These are phyloP conservation scores for Sclerotinia nivalis DNA, from an alignment of 2,329 filamentous ascomycete genomes.

Conservation along the genomic window DNA sequence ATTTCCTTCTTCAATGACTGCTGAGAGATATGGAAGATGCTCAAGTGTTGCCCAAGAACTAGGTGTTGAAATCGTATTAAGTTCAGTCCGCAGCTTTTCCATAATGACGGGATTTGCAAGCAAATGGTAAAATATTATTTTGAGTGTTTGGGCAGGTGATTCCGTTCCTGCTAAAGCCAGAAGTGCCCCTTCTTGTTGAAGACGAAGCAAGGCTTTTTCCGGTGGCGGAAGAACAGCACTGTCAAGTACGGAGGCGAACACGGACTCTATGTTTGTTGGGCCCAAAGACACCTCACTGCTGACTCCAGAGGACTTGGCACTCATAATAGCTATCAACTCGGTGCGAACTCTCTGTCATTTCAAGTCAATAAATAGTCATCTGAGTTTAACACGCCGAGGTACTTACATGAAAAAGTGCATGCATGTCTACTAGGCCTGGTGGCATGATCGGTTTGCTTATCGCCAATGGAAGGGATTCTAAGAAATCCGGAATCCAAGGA, in stretches of 20 bases:
- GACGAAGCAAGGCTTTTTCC: constrained; percentile 41
- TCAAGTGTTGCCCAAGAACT: constrained; percentile 29
- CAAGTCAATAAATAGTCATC: neutral
- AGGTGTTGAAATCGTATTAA: constrained; percentile 29
- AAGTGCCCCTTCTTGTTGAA: constrained; percentile 41
- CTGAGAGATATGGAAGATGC: constrained; percentile 37
- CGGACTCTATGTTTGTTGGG: constrained; percentile 30
- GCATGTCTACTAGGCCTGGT: constrained; percentile 27
- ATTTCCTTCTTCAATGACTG: constrained; percentile 40
- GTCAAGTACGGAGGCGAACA: constrained; percentile 35
- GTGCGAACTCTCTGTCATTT: constrained; percentile 22
- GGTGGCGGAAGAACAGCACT: constrained; percentile 38
- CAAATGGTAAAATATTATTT: constrained; percentile 43
- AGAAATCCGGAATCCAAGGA: constrained; percentile 23
- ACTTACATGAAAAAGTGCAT: constrained; percentile 25
- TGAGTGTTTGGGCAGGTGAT: constrained; percentile 43
- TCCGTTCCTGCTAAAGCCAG: constrained; percentile 43
- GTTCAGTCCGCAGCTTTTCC: constrained; percentile 40
- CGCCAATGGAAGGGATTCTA: constrained; percentile 25
- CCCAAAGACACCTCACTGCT: constrained; percentile 1
- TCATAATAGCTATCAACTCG: constrained; percentile 18
- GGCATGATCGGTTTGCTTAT: constrained; percentile 29
- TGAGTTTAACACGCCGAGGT: neutral
- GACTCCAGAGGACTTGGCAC: constrained; percentile 7
- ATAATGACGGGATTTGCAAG: constrained; percentile 41